A percentile compares a stretch with the other conserved stretches of the same genome.
phyloP scores from a whole-genome alignment of 2,329 filamentous ascomycete genomes.

The Trichophaea hybrida region DNA sequence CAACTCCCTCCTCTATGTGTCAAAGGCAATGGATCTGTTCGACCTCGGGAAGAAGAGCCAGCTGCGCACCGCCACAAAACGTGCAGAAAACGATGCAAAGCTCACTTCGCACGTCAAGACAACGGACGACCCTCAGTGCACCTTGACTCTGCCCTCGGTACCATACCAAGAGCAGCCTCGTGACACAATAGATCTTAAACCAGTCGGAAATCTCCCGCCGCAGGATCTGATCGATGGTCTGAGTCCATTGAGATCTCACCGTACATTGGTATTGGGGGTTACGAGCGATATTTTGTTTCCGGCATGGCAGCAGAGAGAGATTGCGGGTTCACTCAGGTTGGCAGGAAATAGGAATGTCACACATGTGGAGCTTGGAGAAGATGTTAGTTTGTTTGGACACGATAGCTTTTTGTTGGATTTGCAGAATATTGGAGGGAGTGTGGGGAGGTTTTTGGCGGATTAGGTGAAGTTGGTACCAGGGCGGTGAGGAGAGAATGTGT shows the following conservation, averaged over 20 bases:
- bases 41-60: conserved; percentile 68
- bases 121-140: conserved; percentile 41
- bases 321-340: conserved; percentile 65
- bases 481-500: no score
- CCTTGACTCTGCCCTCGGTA: conserved; percentile 62
- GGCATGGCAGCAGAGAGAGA: conserved; percentile 92
- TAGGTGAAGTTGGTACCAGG: neutral
- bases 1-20: conserved; percentile 89
- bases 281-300: conserved; percentile 94
- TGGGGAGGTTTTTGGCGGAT: conserved; percentile 56
- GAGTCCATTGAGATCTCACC: conserved; percentile 54
- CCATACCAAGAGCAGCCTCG: conserved; percentile 53
- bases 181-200: conserved; percentile 30
- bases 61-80: conserved; percentile 38
- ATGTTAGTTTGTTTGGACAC: conserved; percentile 88
- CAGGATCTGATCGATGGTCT: conserved; percentile 68
- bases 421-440: conserved; percentile 73
- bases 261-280: conserved; percentile 80
- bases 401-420: conserved; percentile 91
- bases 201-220: conserved; percentile 41
- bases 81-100: conserved; percentile 11
- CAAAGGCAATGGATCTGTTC: conserved; percentile 97
- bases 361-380: conserved; percentile 84
- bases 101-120: conserved; percentile 10
- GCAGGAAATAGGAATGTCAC: conserved; percentile 68